Evolutionary conservation across 192 early-diverging fungal genomes (phyloP).

Genomic region (Haplosporangium gracile): DNA sequence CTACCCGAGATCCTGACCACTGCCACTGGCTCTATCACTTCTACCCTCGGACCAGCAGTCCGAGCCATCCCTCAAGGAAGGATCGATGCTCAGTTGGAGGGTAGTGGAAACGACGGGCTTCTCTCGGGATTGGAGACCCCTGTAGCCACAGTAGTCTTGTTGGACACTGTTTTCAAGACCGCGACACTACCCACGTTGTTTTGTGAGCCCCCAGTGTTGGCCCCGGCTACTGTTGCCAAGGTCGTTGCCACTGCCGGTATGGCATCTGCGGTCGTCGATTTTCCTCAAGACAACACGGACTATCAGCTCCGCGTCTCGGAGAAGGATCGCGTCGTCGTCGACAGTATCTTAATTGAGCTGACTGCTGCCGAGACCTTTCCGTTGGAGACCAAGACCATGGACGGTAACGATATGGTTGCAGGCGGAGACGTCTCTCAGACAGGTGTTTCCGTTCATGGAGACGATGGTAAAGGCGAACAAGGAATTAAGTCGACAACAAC

Average conservation of each 20-base stretch:
- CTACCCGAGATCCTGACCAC: slow-evolving; percentile 33
- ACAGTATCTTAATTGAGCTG: slow-evolving; percentile 12
- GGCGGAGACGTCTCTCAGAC: background rate
- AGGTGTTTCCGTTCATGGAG: no score
- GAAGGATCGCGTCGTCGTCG: background rate
- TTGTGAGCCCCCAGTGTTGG: background rate
- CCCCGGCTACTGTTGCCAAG: background rate
- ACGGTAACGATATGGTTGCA: background rate
- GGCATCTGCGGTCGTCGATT: background rate
- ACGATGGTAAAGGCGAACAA: background rate
- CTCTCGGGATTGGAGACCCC: background rate
- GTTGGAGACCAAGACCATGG: background rate
- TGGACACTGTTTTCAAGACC: background rate
- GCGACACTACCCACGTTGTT: background rate
- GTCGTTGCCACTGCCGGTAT: background rate
- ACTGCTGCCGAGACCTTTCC: background rate
- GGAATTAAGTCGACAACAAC: no score
- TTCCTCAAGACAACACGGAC: background rate
- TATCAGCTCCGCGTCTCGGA: slow-evolving; percentile 21
- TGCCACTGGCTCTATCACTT: background rate
- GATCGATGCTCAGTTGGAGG: no score
- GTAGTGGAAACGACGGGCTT: background rate
- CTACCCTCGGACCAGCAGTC: background rate
- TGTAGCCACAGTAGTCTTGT: background rate
- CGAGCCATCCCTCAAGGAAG: no score